Base-by-base conservation (phyloP, 2,329 filamentous ascomycete species). In the Botrytis medusae region DNA sequence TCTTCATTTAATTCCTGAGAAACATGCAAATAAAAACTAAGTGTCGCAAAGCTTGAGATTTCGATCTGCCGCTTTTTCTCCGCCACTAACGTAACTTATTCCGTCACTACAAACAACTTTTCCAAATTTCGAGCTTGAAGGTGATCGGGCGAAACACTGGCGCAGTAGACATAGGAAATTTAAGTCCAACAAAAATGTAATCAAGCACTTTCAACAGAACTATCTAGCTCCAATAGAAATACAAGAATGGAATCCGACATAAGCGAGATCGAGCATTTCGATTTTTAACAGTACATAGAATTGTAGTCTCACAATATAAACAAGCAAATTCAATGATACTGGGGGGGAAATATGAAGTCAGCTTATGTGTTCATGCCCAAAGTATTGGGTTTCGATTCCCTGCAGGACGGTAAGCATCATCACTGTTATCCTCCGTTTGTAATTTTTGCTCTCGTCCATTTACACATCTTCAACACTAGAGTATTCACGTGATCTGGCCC, bases 11-110 rank as follows among this genome's bases (percentile, higher is more conserved):
- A 51, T 9, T 29, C n/a, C n/a, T 29, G 12, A 29, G n/a, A 54
- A 54, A 54, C n/a, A 3, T 14, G 6, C 0, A 6, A 54, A 29
- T 54, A 5, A 4, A 16, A 54, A 54, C 2, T 18, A 1, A 2
- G 12, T 29, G 1, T 54, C 51, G 6, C n/a, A 18, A n/a, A 29
- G n/a, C 14, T 54, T 29, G 14, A 0, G 3, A 29, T 18, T 8
- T 7, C 8, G 12, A 18, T 1, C 2, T 14, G 2, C 51, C n/a
- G 0, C 2, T 5, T 18, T 57, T 1, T 57, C 29, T 57, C 2
- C 51, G 14, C 29, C 51, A 29, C 3, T 4, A 57, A 6, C 3
- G 1, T 29, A 9, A 29, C n/a, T 8, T 9, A 32, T 57, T 18
- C 6, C 18, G n/a, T 3, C 51, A 3, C 51, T 29, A 57, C 14